Evolutionary conservation across 2,329 filamentous ascomycete genomes (phyloP).

Genomic region (Bretziella fagacearum): DNA sequence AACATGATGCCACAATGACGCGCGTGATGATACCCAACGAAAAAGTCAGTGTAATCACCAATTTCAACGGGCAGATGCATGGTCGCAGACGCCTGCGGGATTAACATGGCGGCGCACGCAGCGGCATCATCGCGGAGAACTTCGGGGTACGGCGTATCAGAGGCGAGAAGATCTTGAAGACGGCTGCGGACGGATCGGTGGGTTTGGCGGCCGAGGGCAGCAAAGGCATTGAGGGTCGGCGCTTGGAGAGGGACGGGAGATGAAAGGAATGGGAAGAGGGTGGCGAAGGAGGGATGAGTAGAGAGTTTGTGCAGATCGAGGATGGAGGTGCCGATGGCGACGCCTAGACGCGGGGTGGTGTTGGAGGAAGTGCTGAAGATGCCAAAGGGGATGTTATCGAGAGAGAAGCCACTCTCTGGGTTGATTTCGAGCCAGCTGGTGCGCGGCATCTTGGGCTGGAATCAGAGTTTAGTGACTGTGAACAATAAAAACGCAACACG

Average conservation of each 20-base stretch:
- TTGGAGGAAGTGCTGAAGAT: slow-evolving; percentile 46
- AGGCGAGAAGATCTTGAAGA: slow-evolving; percentile 38
- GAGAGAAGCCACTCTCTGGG: slow-evolving; percentile 35
- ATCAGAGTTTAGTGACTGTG: background rate
- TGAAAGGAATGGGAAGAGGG: slow-evolving; percentile 8
- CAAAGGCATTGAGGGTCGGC: slow-evolving; percentile 48
- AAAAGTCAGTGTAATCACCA: slow-evolving; percentile 65
- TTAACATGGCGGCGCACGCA: background rate
- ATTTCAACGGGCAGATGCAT: slow-evolving; percentile 51
- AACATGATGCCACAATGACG: slow-evolving; percentile 47
- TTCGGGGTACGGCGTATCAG: slow-evolving; percentile 28
- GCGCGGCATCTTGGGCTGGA: background rate
- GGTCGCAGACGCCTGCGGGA: background rate
- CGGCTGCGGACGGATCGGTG: slow-evolving; percentile 48
- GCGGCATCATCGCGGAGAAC: slow-evolving; percentile 7
- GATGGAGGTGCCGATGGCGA: slow-evolving; percentile 51
- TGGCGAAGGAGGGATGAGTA: slow-evolving; percentile 13
- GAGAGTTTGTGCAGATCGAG: slow-evolving; percentile 35
- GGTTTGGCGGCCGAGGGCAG: slow-evolving; percentile 46
- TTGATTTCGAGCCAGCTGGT: slow-evolving; percentile 18
- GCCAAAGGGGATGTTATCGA: slow-evolving; percentile 60
- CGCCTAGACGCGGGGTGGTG: slow-evolving; percentile 39
- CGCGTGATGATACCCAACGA: slow-evolving; percentile 56
- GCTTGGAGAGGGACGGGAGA: background rate
- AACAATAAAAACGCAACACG: no score